phyloP scores from a whole-genome alignment of 495 filamentous ascomycete species.

The Penicillium paxilli region DNA sequence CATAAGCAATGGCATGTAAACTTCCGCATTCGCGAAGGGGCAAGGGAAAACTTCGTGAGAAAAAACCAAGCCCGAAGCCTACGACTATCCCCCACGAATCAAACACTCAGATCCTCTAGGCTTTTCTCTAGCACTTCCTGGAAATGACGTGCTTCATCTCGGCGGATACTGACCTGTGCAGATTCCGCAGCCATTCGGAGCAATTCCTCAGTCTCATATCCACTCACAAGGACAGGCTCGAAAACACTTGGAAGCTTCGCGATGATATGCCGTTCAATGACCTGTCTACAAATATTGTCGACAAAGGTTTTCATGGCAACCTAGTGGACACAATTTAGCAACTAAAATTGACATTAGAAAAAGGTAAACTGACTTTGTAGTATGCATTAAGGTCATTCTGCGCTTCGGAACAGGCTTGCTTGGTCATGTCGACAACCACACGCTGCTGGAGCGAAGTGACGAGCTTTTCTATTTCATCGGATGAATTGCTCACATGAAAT shows the following conservation, averaged over 20 bases:
- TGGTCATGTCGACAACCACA: slow-evolving; percentile 22
- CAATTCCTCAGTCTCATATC: too few species aligned
- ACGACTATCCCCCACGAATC: too few species aligned
- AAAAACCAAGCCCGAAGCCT: too few species aligned
- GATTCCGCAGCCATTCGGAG: too few species aligned
- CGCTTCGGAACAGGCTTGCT: slow-evolving; percentile 25
- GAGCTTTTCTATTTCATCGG: slow-evolving; percentile 2
- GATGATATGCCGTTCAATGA: slow-evolving; percentile 34
- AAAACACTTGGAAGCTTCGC: background rate
- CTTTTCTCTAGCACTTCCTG: too few species aligned
- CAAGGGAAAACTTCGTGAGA: too few species aligned
- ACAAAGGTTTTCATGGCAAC: slow-evolving; percentile 41
- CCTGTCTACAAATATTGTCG: slow-evolving; percentile 39
- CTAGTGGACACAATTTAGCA: slow-evolving; percentile 8
- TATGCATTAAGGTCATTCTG: slow-evolving; percentile 23
- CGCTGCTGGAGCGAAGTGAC: slow-evolving; percentile 14
- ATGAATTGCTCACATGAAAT: slow-evolving; percentile 5
- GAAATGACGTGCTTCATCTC: too few species aligned
- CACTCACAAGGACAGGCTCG: too few species aligned
- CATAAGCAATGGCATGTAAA: too few species aligned
- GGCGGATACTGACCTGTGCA: too few species aligned
- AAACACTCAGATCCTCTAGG: too few species aligned
- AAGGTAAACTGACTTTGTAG: slow-evolving; percentile 25
- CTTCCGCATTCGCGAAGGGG: too few species aligned
- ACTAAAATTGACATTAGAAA: background rate